These are phyloP conservation scores for Saccharomyces hybrid DNA, from an alignment of 1,139 yeast genomes.

Conservation along the genomic window DNA sequence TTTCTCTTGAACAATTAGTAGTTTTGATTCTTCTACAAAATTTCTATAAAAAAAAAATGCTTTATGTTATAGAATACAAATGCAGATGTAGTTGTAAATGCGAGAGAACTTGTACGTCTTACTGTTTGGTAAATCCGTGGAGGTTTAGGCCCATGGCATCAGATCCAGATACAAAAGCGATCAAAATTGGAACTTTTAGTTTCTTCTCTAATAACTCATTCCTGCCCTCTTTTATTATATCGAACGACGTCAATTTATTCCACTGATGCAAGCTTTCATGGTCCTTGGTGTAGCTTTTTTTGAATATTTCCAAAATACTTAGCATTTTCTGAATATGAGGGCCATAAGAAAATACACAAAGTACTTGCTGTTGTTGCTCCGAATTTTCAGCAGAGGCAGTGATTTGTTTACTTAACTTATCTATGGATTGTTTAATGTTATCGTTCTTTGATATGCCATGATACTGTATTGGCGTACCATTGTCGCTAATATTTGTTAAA, in stretches of 20 bases:
- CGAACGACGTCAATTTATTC: constrained; percentile 21
- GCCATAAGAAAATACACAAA: constrained; percentile 24
- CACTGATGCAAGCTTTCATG: constrained; percentile 13
- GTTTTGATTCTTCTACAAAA: background rate
- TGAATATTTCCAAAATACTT: constrained; percentile 23
- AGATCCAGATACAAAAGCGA: constrained; percentile 7
- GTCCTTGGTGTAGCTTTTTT: constrained; percentile 8
- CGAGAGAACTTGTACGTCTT: background rate
- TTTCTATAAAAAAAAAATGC: background rate
- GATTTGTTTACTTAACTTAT: constrained; percentile 7
- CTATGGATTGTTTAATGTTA: constrained; percentile 13
- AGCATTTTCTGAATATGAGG: constrained; percentile 25
- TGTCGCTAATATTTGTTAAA: background rate
- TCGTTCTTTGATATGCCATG: constrained; percentile 15
- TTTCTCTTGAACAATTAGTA: constrained; percentile 2
- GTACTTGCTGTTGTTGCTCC: background rate
- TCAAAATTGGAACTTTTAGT: constrained; percentile 22
- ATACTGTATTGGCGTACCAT: background rate
- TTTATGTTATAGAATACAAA: background rate
- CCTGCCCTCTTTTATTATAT: constrained; percentile 18
- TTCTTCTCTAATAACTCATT: constrained; percentile 25
- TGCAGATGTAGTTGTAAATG: background rate
- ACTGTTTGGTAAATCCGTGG: constrained; percentile 15
- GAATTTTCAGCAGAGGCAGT: background rate
- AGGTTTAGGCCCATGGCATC: constrained; percentile 8